A percentile compares a stretch with the other conserved stretches of the same genome.
Conservation (phyloP, 495 filamentous ascomycete genomes). For the Cercophora sp. region DNA sequence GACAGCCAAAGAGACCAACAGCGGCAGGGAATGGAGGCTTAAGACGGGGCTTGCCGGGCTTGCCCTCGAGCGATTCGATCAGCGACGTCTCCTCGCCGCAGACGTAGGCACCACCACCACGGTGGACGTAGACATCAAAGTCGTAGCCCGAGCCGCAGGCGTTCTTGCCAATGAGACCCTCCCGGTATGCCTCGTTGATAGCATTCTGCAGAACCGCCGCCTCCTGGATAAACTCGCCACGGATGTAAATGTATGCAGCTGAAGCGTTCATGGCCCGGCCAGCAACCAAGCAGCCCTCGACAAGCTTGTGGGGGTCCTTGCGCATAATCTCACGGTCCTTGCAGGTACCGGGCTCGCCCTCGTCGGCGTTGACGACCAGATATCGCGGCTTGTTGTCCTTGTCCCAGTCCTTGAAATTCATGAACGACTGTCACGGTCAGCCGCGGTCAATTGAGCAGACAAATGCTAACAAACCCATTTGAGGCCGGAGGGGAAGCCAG, state of each 20-base stretch:
- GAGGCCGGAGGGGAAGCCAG: conserved; percentile 94
- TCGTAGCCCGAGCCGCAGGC: conserved; percentile 95
- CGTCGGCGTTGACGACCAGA: conserved; percentile 95
- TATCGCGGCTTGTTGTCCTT: conserved; percentile 96
- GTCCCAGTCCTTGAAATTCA: conserved; percentile 99
- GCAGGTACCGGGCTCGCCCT: conserved; percentile 98
- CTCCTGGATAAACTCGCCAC: conserved; percentile 97
- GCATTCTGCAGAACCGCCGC: conserved; percentile 89
- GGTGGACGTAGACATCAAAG: conserved; percentile 95
- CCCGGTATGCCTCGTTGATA: conserved; percentile 95
- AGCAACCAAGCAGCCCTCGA: conserved; percentile 95
- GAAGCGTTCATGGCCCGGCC: conserved; percentile 97
- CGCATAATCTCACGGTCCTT: conserved; percentile 99
- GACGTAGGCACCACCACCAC: conserved; percentile 94
- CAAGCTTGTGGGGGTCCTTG: conserved; percentile 97
- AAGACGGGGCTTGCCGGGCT: conserved; percentile 94
- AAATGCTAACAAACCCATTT: conserved; percentile 78
- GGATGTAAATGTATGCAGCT: conserved; percentile 98
- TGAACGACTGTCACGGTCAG: conserved; percentile 70
- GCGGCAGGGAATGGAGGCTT: conserved; percentile 98
- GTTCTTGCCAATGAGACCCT: conserved; percentile 93
- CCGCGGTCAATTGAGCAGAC: conserved; percentile 21
- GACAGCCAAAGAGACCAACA: conserved; percentile 96
- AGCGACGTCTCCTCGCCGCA: conserved; percentile 97
- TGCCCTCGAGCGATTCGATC: conserved; percentile 96